Conservation (phyloP, 495 filamentous ascomycete genomes). For the Trichoderma erinaceum region DNA sequence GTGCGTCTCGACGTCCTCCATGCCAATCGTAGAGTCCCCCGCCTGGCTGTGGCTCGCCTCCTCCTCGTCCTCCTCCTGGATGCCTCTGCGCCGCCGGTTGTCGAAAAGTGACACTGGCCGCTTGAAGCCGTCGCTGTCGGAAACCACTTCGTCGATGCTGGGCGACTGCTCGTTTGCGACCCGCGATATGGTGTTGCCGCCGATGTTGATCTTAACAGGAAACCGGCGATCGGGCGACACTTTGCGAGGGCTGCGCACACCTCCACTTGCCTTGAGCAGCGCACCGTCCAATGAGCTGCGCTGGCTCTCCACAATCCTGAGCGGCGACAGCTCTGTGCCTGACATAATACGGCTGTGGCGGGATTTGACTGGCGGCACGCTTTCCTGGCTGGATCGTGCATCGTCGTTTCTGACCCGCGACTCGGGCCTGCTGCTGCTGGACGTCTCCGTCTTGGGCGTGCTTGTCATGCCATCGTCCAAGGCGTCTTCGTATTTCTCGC, state of each 20-base stretch:
- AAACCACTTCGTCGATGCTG: constrained; percentile 39
- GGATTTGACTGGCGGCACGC: constrained; percentile 31
- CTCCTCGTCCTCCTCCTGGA: constrained; percentile 25
- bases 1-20: constrained; percentile 21
- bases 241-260: constrained; percentile 40
- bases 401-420: background rate
- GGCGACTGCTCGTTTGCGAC: constrained; percentile 31
- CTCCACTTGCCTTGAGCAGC: constrained; percentile 17
- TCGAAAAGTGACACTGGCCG: constrained; percentile 49
- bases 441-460: constrained; percentile 17
- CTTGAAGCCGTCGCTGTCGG: constrained; percentile 35
- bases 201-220: constrained; percentile 40
- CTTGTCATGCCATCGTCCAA: constrained; percentile 24
- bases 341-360: constrained; percentile 42
- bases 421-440: background rate
- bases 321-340: constrained; percentile 43
- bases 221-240: constrained; percentile 47
- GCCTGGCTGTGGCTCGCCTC: constrained; percentile 20
- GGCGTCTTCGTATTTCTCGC: constrained; percentile 21
- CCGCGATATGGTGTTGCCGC: constrained; percentile 18
- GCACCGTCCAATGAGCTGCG: constrained; percentile 18
- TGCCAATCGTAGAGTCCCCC: constrained; percentile 17
- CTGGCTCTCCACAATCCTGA: constrained; percentile 36
- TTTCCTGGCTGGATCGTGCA: constrained; percentile 24
- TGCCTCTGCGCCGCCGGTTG: constrained; percentile 32